These are phyloP conservation scores for Linnemannia elongata DNA, from an alignment of 192 early-diverging fungal genomes.

Conservation along the genomic window DNA sequence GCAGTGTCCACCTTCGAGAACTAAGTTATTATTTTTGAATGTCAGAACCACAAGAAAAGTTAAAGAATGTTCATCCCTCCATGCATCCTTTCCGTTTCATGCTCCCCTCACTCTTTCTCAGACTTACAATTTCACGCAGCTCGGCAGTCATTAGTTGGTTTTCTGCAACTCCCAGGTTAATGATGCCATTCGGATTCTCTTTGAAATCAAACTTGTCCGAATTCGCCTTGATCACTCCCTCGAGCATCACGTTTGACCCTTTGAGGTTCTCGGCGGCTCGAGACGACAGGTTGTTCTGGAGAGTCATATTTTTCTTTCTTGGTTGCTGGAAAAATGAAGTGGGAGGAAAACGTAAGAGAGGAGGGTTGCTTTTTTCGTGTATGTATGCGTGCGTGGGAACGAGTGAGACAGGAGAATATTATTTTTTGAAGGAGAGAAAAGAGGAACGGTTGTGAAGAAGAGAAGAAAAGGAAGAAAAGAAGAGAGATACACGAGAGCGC, in stretches of 20 bases:
- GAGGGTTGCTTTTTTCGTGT: neutral
- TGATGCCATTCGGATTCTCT: constrained; percentile 76
- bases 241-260: constrained; percentile 28
- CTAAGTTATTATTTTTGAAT: constrained; percentile 4
- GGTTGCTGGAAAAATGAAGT: neutral
- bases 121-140: constrained; percentile 68
- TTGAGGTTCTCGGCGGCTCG: constrained; percentile 37
- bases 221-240: constrained; percentile 30
- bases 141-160: constrained; percentile 75
- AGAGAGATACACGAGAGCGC: neutral
- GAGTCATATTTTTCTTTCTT: constrained; percentile 6
- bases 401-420: neutral
- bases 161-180: constrained; percentile 87
- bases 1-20: constrained; percentile 29
- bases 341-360: neutral
- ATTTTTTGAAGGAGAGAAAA: neutral
- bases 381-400: neutral
- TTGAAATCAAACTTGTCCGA: constrained; percentile 44
- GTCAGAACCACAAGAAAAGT: too few species aligned
- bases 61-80: too few species aligned
- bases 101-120: neutral
- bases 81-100: too few species aligned
- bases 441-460: neutral
- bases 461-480: constrained; percentile 1
- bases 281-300: constrained; percentile 23